Percentiles rank a stretch among this genome's conserved stretches.
Evolutionary conservation across 2,329 filamentous ascomycete species (phyloP).

Genomic region (Aspergillus pseudoglaucus): DNA sequence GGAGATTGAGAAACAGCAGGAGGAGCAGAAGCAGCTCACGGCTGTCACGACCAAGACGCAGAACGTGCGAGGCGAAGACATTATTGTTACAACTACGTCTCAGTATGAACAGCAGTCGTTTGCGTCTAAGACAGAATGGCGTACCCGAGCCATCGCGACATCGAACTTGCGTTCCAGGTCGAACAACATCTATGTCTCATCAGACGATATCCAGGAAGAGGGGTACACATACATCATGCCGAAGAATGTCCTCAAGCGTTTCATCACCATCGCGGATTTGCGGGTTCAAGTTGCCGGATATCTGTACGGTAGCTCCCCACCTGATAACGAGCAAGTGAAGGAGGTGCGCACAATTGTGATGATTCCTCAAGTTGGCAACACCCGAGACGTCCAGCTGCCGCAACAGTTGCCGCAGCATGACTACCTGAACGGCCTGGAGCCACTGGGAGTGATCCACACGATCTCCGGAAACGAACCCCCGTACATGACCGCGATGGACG

Average conservation of each 20-base stretch:
- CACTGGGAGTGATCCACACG: constrained; percentile 91
- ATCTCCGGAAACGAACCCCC: constrained; percentile 88
- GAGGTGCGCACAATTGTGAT: constrained; percentile 95
- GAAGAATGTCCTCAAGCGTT: constrained; percentile 96
- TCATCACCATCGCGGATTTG: constrained; percentile 94
- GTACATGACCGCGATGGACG: constrained; percentile 93
- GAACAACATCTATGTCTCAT: constrained; percentile 98
- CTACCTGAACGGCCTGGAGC: constrained; percentile 77
- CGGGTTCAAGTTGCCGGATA: constrained; percentile 95
- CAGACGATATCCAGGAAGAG: constrained; percentile 84
- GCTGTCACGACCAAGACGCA: constrained; percentile 98
- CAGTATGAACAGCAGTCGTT: constrained; percentile 98
- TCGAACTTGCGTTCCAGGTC: constrained; percentile 88
- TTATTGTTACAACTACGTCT: constrained; percentile 95
- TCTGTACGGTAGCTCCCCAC: constrained; percentile 84
- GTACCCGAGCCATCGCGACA: constrained; percentile 90
- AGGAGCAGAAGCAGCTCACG: constrained; percentile 92
- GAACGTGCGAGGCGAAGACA: constrained; percentile 93
- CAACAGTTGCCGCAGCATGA: constrained; percentile 88
- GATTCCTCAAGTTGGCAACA: constrained; percentile 91
- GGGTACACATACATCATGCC: constrained; percentile 97
- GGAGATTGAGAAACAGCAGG: constrained; percentile 97
- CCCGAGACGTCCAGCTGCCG: constrained; percentile 84
- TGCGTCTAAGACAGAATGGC: constrained; percentile 98
- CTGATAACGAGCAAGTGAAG: constrained; percentile 94